Percentiles rank a stretch among this genome's conserved stretches.
Conservation (phyloP, 176 grass and related monocot species). For the Pharus latifolius region DNA sequence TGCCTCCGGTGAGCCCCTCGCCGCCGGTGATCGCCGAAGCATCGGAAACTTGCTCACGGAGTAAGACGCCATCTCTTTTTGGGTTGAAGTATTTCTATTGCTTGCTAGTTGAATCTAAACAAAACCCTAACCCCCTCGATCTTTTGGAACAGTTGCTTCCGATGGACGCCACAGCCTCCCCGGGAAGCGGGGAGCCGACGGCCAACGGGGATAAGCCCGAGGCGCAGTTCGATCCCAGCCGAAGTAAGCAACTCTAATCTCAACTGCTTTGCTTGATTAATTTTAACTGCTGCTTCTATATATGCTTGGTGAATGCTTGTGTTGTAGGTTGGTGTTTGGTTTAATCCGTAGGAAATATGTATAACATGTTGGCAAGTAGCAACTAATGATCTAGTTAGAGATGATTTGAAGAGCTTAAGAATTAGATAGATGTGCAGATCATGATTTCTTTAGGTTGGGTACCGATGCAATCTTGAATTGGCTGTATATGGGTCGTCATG, state of each 20-base stretch:
- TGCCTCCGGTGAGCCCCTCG: neutral
- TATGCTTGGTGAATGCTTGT: neutral
- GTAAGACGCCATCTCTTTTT: neutral
- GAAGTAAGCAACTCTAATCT: constrained; percentile 36
- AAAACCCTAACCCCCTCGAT: neutral
- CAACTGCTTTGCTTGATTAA: neutral
- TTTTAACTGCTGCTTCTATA: neutral
- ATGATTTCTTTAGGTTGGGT: neutral
- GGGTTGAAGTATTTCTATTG: neutral
- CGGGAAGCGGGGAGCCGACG: neutral
- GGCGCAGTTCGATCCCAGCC: constrained; percentile 58
- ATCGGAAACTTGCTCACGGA: too few species aligned
- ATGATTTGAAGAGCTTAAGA: too few species aligned
- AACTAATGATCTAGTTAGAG: too few species aligned
- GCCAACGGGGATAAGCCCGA: constrained; percentile 15
- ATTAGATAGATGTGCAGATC: too few species aligned
- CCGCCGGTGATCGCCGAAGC: neutral
- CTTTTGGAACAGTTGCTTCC: neutral
- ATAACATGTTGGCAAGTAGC: too few species aligned
- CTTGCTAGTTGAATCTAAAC: neutral
- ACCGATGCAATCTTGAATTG: neutral
- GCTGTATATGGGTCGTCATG: neutral
- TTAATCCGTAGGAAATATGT: neutral
- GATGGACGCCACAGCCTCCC: constrained; percentile 1
- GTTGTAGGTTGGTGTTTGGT: neutral